These are phyloP conservation scores for Fusarium liriodendri DNA, from an alignment of 2,329 filamentous ascomycete species.

Conservation along the genomic window DNA sequence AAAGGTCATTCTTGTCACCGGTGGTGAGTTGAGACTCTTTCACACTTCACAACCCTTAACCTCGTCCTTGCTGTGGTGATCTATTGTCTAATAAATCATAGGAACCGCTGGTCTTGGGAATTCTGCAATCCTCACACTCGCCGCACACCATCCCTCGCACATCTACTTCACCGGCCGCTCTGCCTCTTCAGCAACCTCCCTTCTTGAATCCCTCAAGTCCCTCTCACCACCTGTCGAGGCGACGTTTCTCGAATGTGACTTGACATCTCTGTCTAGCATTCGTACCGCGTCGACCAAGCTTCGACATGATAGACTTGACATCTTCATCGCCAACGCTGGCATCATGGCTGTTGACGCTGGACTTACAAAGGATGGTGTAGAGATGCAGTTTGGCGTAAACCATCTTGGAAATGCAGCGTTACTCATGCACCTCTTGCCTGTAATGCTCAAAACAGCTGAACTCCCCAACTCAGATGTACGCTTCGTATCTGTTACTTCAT, in stretches of 20 bases:
- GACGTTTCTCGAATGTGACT: slow-evolving; percentile 58
- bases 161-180: slow-evolving; percentile 67
- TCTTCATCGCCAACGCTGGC: slow-evolving; percentile 54
- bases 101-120: slow-evolving; percentile 51
- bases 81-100: slow-evolving; percentile 10
- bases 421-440: slow-evolving; percentile 49
- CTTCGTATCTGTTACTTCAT: slow-evolving; percentile 44
- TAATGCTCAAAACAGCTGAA: slow-evolving; percentile 36
- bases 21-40: slow-evolving; percentile 49
- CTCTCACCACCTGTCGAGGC: slow-evolving; percentile 30
- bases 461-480: slow-evolving; percentile 27
- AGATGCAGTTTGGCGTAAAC: slow-evolving; percentile 52
- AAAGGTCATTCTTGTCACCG: slow-evolving; percentile 64
- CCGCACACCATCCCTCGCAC: slow-evolving; percentile 58
- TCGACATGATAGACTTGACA: slow-evolving; percentile 53
- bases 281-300: slow-evolving; percentile 56
- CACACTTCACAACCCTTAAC: not conserved
- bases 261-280: slow-evolving; percentile 62
- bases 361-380: slow-evolving; percentile 48
- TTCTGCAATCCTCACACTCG: slow-evolving; percentile 42
- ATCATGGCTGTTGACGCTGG: slow-evolving; percentile 46
- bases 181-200: slow-evolving; percentile 55
- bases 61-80: not conserved
- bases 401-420: slow-evolving; percentile 47
- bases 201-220: slow-evolving; percentile 50